Conservation (phyloP, 495 filamentous ascomycete species). For the Hypoxylon subgilvum region DNA sequence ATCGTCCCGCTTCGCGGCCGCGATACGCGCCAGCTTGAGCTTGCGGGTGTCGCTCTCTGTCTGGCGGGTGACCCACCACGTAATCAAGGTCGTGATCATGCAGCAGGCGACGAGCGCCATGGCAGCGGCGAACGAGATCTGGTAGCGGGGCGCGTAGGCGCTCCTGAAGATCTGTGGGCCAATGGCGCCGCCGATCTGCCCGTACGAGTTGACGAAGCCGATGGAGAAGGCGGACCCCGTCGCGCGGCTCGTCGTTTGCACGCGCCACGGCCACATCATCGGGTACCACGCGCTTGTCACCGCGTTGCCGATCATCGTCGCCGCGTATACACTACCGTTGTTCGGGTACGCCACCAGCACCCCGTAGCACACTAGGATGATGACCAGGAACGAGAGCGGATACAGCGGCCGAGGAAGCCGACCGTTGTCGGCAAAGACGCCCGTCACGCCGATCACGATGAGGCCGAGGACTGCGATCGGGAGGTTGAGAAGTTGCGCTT, state of each 20-base stretch:
- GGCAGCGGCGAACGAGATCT: conserved; percentile 40
- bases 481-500: conserved; percentile 49
- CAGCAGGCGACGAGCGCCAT: conserved; percentile 43
- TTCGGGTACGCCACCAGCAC: conserved; percentile 52
- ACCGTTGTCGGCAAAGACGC: conserved; percentile 50
- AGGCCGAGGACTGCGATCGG: conserved; percentile 48
- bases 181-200: conserved; percentile 47
- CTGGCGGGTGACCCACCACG: conserved; percentile 45
- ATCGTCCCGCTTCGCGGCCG: conserved; percentile 48
- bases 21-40: conserved; percentile 50
- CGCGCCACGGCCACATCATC: conserved; percentile 54
- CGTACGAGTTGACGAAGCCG: conserved; percentile 52
- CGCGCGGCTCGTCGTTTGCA: conserved; percentile 50
- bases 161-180: conserved; percentile 46
- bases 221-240: conserved; percentile 55
- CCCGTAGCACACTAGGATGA: conserved; percentile 50
- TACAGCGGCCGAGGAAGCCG: conserved; percentile 50
- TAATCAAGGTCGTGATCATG: conserved; percentile 37
- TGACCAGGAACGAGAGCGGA: conserved; percentile 49
- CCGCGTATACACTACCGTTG: conserved; percentile 48
- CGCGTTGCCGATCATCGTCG: conserved; percentile 48
- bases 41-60: conserved; percentile 50
- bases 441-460: conserved; percentile 46
- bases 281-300: conserved; percentile 50
- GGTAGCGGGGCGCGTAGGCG: conserved; percentile 43